phyloP scores from a whole-genome alignment of 2,329 filamentous ascomycete species.

The Cordyceps pruinosa region DNA sequence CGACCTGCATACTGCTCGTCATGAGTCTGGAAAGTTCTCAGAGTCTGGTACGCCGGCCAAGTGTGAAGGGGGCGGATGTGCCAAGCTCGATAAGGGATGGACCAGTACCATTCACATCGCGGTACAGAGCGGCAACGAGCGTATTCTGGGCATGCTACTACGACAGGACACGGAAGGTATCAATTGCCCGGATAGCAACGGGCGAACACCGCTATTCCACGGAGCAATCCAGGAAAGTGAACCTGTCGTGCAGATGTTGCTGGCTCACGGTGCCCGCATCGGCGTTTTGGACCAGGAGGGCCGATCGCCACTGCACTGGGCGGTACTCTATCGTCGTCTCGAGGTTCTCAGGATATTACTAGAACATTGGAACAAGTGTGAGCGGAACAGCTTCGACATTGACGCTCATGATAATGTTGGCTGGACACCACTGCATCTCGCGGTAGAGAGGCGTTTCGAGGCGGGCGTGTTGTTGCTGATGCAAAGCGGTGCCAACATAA shows the following conservation, averaged over 20 bases:
- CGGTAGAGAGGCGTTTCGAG: constrained; percentile 1
- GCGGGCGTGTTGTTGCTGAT: neutral
- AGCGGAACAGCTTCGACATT: neutral
- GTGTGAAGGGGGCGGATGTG: neutral
- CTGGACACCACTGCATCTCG: neutral
- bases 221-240: neutral
- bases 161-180: constrained; percentile 2
- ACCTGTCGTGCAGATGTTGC: constrained; percentile 2
- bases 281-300: neutral
- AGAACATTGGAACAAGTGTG: neutral
- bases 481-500: neutral
- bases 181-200: constrained; percentile 1
- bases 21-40: neutral
- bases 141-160: constrained; percentile 1
- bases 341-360: neutral
- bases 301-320: constrained; percentile 1
- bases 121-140: constrained; percentile 3
- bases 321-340: neutral
- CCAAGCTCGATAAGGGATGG: neutral
- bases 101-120: constrained; percentile 5
- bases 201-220: constrained; percentile 1
- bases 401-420: neutral
- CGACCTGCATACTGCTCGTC: neutral
- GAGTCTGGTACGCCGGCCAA: neutral
- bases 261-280: neutral